phyloP scores from a whole-genome alignment of 306 rosid species.

The Trichosanthes cucumerina region DNA sequence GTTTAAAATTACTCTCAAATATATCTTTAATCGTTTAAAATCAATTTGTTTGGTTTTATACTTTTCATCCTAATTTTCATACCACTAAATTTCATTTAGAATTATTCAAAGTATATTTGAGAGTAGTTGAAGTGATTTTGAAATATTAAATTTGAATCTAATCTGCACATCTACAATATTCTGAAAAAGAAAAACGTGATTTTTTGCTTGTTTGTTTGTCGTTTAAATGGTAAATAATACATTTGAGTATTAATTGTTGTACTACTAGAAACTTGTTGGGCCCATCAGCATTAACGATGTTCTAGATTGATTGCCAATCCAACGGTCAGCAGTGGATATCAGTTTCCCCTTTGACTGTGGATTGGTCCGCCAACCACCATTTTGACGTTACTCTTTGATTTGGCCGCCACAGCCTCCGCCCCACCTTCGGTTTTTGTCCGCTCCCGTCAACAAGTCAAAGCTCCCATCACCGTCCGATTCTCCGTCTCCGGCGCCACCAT shows the following conservation, averaged over 20 bases:
- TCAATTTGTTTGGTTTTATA: no score
- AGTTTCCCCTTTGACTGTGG: background rate
- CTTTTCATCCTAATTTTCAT: no score
- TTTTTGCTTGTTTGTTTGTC: no score
- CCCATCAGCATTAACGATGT: background rate
- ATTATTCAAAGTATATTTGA: no score
- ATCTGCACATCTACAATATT: background rate
- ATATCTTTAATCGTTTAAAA: no score
- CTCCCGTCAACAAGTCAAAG: background rate
- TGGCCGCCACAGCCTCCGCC: background rate
- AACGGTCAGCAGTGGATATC: background rate
- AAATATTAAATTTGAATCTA: no score
- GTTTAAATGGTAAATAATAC: background rate
- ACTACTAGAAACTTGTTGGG: background rate
- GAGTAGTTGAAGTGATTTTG: no score
- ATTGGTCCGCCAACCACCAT: background rate
- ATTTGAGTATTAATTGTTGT: background rate
- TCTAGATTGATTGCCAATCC: background rate
- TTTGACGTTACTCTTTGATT: background rate
- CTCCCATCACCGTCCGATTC: background rate
- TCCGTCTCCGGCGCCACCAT: background rate
- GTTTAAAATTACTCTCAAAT: no score
- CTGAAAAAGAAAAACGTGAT: background rate
- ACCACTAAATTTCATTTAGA: no score
- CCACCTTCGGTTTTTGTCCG: background rate